A percentile compares a stretch with the other conserved stretches of the same genome.
phyloP scores from a whole-genome alignment of 1,284 basidiomycete species.

The Limonomyces culmigenus region DNA sequence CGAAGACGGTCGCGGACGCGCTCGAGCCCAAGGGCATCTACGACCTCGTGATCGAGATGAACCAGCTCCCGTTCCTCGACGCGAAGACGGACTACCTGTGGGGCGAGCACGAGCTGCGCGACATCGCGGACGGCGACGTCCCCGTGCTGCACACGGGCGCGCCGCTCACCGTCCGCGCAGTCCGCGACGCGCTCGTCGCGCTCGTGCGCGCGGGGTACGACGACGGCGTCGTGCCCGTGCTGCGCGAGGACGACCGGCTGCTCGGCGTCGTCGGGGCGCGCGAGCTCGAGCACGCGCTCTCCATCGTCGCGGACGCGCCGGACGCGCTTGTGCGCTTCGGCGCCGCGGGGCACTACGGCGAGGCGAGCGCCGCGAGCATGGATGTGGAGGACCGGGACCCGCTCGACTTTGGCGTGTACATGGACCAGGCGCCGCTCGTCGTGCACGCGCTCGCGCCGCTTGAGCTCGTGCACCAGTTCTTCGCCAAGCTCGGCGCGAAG shows the following conservation, averaged over 20 bases:
- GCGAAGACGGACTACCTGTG: conserved; percentile 79
- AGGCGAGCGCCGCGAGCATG: no score
- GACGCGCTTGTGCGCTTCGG: conserved; percentile 53
- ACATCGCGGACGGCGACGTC: conserved; percentile 57
- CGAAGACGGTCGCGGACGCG: conserved; percentile 86
- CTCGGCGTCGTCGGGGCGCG: conserved; percentile 88
- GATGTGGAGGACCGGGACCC: conserved; percentile 36
- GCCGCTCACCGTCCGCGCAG: conserved; percentile 52
- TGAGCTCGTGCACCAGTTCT: conserved; percentile 82
- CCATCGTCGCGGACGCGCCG: conserved; percentile 59
- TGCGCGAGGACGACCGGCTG: conserved; percentile 42
- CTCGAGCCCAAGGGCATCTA: conserved; percentile 92
- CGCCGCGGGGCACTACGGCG: no score
- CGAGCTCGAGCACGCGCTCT: conserved; percentile 88
- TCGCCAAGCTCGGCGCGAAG: conserved; percentile 82
- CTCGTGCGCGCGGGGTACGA: conserved; percentile 44
- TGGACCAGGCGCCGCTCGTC: conserved; percentile 83
- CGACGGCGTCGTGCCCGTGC: conserved; percentile 85
- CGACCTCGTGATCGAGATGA: conserved; percentile 81
- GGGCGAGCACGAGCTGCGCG: conserved; percentile 57
- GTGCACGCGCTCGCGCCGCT: conserved; percentile 72
- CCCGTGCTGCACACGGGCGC: conserved; percentile 51
- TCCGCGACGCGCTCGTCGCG: conserved; percentile 49
- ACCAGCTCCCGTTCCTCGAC: conserved; percentile 83
- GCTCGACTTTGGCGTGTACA: conserved; percentile 78